Evolutionary conservation across 108 stramenopile genomes (phyloP), one percentile per base, ranked within the genome.

Genomic region (Chaetoceros muelleri): DNA sequence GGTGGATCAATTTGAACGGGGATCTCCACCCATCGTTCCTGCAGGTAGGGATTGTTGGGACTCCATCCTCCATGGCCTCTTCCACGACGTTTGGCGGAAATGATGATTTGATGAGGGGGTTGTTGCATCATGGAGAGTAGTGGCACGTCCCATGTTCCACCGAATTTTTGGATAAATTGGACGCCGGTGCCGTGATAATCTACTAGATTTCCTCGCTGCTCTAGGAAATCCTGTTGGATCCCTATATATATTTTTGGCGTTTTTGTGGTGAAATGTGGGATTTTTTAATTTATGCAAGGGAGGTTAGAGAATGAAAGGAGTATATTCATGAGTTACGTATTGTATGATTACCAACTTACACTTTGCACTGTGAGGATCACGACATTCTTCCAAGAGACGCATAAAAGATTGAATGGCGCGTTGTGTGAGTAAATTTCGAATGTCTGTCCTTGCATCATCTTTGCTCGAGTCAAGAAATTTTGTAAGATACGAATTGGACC

Each of bases 371-470:
- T 87, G 87, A 0, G 79, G 81, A 72, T 89, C 87, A 17, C 84
- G 75, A 58, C 75, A 80, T 47, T 72, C 65, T 31, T 70, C 73
- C 55, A 84, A 56, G 7, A 91, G 52, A 50, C 58, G 81, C 31
- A 86, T 73, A 62, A 91, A 91, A 57, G 79, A 80, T 66, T 91
- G 89, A 34, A 91, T 70, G 40, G 84, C 66, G 26, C 83, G 59
- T 64, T 91, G 89, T 2, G 85, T 91, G 52, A 91, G 62, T 24
- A 91, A 68, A 53, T 74, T 75, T 48, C 66, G 61, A n/a, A 75
- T 55, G 30, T 71, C 62, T 30, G 57, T 64, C 28, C 74, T 44
- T 49, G 48, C 13, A 49, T 40, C 34, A 40, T 40, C 34, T 10
- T 40, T 13, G 13, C 8, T 40, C n/a, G n/a, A n/a, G n/a, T n/a